phyloP scores from a whole-genome alignment of 129 eudicot genomes.

The Dittrichia graveolens region DNA sequence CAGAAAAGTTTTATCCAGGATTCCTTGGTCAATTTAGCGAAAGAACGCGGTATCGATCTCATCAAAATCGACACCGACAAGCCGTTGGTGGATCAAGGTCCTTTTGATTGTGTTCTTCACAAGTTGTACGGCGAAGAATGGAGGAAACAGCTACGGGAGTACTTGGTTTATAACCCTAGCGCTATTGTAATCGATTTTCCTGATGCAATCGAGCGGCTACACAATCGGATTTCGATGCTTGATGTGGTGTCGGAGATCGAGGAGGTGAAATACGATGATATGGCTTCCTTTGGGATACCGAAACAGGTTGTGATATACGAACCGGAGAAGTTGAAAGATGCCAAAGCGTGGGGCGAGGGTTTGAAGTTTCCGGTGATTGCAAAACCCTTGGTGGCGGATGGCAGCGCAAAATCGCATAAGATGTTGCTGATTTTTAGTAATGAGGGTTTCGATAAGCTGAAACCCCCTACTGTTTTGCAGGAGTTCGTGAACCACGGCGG shows the following conservation, averaged over 20 bases:
- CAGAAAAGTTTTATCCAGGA: slow-evolving; percentile 62
- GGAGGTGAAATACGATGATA: slow-evolving; percentile 1
- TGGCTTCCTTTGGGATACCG: slow-evolving; percentile 64
- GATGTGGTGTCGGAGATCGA: slow-evolving; percentile 57
- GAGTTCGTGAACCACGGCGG: slow-evolving; percentile 91
- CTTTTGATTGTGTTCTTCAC: slow-evolving; percentile 88
- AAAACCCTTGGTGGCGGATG: slow-evolving; percentile 81
- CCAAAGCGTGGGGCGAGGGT: slow-evolving; percentile 33
- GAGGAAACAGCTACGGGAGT: slow-evolving; percentile 54
- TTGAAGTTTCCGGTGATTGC: slow-evolving; percentile 82
- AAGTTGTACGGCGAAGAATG: slow-evolving; percentile 71
- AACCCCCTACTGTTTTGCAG: slow-evolving; percentile 73
- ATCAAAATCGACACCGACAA: slow-evolving; percentile 54
- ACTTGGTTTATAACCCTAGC: slow-evolving; percentile 39
- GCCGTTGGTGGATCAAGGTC: slow-evolving; percentile 74
- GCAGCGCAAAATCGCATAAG: slow-evolving; percentile 79
- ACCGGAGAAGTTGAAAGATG: slow-evolving; percentile 31
- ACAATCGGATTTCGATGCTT: slow-evolving; percentile 81
- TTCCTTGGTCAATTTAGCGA: slow-evolving; percentile 54
- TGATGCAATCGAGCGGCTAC: slow-evolving; percentile 64
- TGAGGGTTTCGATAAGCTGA: slow-evolving; percentile 53
- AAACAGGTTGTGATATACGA: slow-evolving; percentile 67
- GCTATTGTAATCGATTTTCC: slow-evolving; percentile 62
- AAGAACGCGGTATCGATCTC: slow-evolving; percentile 61
- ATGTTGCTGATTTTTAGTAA: slow-evolving; percentile 64